Evolutionary conservation across 495 filamentous ascomycete species (phyloP).

Genomic region (Cladorrhinum samala): DNA sequence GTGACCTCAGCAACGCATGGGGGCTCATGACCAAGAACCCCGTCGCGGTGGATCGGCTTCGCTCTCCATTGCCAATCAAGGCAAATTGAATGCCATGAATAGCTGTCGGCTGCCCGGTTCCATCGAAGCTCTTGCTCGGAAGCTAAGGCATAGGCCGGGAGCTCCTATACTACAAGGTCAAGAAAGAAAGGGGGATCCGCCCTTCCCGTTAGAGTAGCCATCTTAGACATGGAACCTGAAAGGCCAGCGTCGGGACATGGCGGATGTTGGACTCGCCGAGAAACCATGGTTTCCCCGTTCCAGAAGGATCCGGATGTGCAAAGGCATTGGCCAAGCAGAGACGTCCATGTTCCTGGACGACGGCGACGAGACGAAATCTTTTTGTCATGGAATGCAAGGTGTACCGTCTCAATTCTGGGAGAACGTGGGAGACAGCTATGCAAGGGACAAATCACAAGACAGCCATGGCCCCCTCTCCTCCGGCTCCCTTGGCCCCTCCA

Average conservation of each 20-base stretch:
- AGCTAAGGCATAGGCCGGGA: neutral
- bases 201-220: neutral
- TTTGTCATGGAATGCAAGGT: conserved; percentile 33
- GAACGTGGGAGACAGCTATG: conserved; percentile 30
- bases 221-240: neutral
- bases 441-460: conserved; percentile 32
- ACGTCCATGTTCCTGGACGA: neutral
- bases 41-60: neutral
- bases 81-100: neutral
- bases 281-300: neutral
- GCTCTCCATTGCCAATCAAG: conserved; percentile 4
- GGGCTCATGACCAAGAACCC: conserved; percentile 6
- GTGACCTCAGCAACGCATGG: neutral
- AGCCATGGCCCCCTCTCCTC: conserved; percentile 6
- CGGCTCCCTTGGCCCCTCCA: conserved; percentile 24
- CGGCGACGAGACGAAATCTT: conserved; percentile 18
- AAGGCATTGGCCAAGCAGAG: too few species aligned
- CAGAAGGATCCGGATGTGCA: neutral
- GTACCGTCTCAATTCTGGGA: conserved; percentile 18
- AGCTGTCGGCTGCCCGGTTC: neutral
- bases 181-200: neutral
- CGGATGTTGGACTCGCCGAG: neutral
- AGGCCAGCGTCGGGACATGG: neutral
- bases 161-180: neutral
- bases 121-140: neutral